phyloP scores from a whole-genome alignment of 2,329 filamentous ascomycete genomes.

The Aureobasidium zeae region DNA sequence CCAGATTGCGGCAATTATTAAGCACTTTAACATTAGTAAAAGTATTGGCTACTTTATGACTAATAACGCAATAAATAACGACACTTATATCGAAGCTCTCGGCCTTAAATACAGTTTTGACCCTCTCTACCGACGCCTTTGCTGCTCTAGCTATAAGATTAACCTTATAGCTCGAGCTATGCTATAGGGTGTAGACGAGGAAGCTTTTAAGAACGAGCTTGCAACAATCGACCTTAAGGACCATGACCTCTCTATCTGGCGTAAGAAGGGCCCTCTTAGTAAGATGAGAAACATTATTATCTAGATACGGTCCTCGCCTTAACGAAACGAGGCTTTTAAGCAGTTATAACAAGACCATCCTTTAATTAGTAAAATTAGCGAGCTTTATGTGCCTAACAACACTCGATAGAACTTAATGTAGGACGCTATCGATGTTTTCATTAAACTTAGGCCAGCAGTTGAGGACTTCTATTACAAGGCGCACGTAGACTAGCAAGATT shows the following conservation, averaged over 20 bases:
- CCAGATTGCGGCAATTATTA: neutral
- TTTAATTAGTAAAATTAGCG: neutral
- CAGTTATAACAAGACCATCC: neutral
- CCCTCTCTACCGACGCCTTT: neutral
- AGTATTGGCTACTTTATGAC: neutral
- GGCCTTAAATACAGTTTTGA: neutral
- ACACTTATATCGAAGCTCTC: neutral
- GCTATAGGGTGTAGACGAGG: neutral
- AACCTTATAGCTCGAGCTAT: neutral
- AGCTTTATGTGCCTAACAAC: neutral
- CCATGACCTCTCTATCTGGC: neutral
- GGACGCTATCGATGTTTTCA: neutral
- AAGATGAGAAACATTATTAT: neutral
- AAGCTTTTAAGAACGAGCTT: neutral
- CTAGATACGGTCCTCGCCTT: neutral
- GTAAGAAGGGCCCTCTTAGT: neutral
- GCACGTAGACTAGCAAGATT: neutral
- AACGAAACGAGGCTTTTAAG: neutral
- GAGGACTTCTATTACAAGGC: neutral
- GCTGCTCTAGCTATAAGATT: neutral
- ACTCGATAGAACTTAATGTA: neutral
- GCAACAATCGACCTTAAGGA: neutral
- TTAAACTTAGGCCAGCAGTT: neutral
- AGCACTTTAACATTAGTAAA: neutral
- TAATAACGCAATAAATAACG: neutral